Evolutionary conservation across 257 asterid species (phyloP).

Genomic region (Penstemon newberryi): DNA sequence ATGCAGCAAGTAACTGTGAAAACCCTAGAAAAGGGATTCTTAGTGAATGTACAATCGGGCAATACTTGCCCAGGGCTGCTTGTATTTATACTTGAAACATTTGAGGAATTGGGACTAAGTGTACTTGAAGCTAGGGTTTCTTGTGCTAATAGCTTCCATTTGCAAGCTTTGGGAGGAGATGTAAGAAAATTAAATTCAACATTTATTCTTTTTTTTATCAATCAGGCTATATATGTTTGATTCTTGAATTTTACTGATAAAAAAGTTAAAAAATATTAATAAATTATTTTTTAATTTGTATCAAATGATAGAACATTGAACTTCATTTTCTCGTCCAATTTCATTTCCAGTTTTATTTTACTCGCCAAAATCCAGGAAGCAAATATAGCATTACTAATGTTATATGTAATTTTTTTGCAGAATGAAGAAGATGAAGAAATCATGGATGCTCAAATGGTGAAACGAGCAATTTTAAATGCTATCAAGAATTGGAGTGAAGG

Average conservation of each 20-base stretch:
- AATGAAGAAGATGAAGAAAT: constrained; percentile 60
- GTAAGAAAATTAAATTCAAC: constrained; percentile 35
- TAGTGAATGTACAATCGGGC: constrained; percentile 65
- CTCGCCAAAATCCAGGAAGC: too few species aligned
- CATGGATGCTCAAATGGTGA: constrained; percentile 59
- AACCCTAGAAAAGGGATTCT: constrained; percentile 78
- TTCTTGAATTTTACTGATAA: too few species aligned
- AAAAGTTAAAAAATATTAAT: too few species aligned
- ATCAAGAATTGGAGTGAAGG: constrained; percentile 76
- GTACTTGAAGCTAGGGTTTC: constrained; percentile 93
- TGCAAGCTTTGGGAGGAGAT: constrained; percentile 84
- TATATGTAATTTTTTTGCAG: constrained; percentile 34
- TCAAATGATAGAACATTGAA: too few species aligned
- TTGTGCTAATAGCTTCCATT: constrained; percentile 62
- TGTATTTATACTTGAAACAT: constrained; percentile 59
- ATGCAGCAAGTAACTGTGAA: constrained; percentile 71
- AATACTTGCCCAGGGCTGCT: constrained; percentile 77
- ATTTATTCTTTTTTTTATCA: neutral
- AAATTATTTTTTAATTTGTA: too few species aligned
- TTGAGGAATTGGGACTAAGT: constrained; percentile 77
- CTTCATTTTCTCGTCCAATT: too few species aligned
- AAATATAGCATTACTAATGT: neutral
- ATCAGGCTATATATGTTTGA: neutral
- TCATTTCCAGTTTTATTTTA: too few species aligned
- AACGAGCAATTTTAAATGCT: constrained; percentile 56